Evolutionary conservation across 352 stramenopile species (phyloP), one percentile per base, ranked within the genome.

Genomic region (Globisporangium camurandrum): DNA sequence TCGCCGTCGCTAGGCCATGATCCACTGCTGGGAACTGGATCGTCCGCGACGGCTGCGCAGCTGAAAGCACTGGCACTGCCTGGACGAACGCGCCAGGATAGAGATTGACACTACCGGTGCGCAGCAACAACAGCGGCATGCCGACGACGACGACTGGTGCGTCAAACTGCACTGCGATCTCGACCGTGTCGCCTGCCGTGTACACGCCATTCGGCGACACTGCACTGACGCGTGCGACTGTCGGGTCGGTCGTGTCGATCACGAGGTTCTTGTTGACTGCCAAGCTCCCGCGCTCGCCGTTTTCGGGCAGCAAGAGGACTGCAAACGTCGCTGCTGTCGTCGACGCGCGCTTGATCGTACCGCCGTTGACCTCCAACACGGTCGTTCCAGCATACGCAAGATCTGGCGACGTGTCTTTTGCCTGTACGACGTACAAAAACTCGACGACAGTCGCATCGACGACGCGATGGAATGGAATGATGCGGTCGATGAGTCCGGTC

Each of bases 391-490:
- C 69, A 44, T 90, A 90, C 26, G 74, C 69, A 10, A 94, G 65
- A 37, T 90, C 76, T 0, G 72, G 67, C 1, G 77, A 71, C 2
- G 69, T 88, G 46, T 94, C 84, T 33, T 69, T 80, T 8, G 73
- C 48, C 22, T 89, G 78, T 0, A 92, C 76, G 11, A 77, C 66
- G 56, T 94, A 94, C 16, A 57, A 63, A 26, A 94, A 94, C 55
- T 86, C 65, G 0, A 67, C 62, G 28, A 84, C 70, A 24, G 59
- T 72, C 0, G 59, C 61, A n/a, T 62, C 59, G 0, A 64, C 47
- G 0, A 83, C 47, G 33, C 70, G 71, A 3, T 44, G 59, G 31
- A 88, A 84, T 10, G 69, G 66, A 8, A 82, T 61, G 40, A 78
- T 83, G 17, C 75, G 75, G 56, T 84, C 69, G 12, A 88, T 67